phyloP scores from a whole-genome alignment of 2,329 filamentous ascomycete genomes.

The Fusarium lyarnte region DNA sequence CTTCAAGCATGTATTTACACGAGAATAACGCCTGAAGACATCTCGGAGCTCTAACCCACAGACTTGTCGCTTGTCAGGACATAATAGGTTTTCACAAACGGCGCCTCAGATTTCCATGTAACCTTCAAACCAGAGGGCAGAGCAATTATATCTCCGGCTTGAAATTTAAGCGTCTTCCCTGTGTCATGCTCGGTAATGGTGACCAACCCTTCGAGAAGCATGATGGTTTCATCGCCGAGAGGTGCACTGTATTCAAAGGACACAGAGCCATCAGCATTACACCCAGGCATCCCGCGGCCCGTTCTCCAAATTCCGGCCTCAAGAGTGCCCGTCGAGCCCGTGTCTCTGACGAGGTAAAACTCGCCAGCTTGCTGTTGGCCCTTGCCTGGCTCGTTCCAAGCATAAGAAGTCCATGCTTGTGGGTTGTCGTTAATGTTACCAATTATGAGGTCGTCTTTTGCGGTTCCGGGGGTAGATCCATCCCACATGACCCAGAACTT shows the following conservation, averaged over 20 bases:
- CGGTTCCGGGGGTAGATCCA: not conserved
- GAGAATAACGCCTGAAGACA: not conserved
- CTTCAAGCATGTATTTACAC: accelerated
- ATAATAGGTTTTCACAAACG: not conserved
- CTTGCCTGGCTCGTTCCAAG: not conserved
- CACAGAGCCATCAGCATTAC: not conserved
- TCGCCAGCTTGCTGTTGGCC: not conserved
- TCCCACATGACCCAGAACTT: not conserved
- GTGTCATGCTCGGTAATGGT: not conserved
- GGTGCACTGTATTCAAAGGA: not conserved
- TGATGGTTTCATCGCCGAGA: not conserved
- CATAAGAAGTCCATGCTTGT: not conserved
- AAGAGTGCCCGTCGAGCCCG: not conserved
- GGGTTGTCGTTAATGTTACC: not conserved
- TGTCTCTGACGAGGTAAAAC: not conserved
- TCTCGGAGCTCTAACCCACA: accelerated
- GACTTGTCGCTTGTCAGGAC: not conserved
- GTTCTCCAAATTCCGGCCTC: not conserved
- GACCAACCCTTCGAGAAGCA: not conserved
- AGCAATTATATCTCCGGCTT: not conserved
- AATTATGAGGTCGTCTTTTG: not conserved
- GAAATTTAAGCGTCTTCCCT: not conserved
- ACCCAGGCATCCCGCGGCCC: not conserved
- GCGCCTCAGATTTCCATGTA: not conserved
- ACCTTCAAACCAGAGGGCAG: not conserved